Evolutionary conservation across 2,329 filamentous ascomycete species (phyloP).

Genomic region (Dothiorella sarmentorum): DNA sequence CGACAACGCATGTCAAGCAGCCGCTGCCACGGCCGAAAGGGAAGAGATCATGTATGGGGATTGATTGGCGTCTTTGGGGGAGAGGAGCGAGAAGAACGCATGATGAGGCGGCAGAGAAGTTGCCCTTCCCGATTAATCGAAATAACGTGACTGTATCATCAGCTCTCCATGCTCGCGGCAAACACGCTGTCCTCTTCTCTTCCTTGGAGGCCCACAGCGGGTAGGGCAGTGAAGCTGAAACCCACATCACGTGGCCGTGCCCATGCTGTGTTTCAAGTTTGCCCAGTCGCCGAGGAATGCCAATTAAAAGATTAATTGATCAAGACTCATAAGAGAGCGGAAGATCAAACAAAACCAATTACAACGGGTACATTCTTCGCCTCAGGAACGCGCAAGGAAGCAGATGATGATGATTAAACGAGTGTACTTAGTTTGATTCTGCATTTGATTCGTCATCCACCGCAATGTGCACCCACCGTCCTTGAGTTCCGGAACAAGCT

Average conservation of each 20-base stretch:
- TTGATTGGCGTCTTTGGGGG: no score
- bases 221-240: constrained; percentile 6
- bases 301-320: background rate
- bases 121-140: no score
- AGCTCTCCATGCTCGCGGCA: background rate
- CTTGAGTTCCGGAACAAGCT: background rate
- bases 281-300: background rate
- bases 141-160: no score
- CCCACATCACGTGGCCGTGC: background rate
- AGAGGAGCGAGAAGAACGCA: no score
- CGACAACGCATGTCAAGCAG: no score
- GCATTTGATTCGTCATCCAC: constrained; percentile 14
- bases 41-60: no score
- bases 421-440: constrained; percentile 16
- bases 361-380: background rate
- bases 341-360: constrained; percentile 9
- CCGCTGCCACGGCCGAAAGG: no score
- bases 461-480: constrained; percentile 1
- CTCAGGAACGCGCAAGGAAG: background rate
- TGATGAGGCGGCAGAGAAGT: no score
- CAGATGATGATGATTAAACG: constrained; percentile 9
- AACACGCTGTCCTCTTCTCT: background rate
- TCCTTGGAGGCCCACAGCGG: background rate
- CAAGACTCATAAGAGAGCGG: background rate
- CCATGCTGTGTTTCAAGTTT: background rate